These are phyloP conservation scores for Psidium guajava DNA, from an alignment of 345 rosid genomes.

Conservation along the genomic window DNA sequence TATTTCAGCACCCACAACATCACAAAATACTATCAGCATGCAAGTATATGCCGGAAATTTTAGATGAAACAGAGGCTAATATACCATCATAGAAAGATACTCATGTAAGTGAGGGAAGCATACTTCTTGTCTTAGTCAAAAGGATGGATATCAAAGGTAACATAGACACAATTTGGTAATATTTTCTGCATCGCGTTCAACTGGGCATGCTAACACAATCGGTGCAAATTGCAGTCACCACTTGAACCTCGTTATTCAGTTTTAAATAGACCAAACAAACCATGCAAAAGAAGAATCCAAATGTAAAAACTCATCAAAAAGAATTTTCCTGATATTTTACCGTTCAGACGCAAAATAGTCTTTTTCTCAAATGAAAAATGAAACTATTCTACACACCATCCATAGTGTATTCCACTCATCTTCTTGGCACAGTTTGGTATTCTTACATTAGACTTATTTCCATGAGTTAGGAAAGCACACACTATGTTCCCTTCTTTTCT, in stretches of 20 bases:
- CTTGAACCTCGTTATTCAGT: neutral
- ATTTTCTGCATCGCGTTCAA: neutral
- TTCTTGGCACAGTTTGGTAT: neutral
- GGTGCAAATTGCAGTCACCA: neutral
- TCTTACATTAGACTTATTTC: neutral
- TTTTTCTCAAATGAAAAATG: neutral
- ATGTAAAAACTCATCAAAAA: neutral
- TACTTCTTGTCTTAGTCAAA: neutral
- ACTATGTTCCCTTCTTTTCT: neutral
- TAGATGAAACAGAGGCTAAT: neutral
- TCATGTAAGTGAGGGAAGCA: neutral
- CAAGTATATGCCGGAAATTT: neutral
- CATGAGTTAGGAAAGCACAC: neutral
- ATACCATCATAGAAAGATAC: neutral
- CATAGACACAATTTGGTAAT: neutral
- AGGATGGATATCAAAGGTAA: neutral
- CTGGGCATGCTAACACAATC: neutral
- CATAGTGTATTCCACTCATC: neutral
- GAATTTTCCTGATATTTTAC: neutral
- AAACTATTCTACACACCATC: neutral
- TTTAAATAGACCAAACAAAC: neutral
- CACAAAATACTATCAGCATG: neutral
- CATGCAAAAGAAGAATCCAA: neutral
- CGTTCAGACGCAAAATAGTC: neutral
- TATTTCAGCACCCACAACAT: neutral